These are phyloP conservation scores for Neckera pumila DNA, from an alignment of 225 moss, liverwort and hornwort species.

Conservation along the genomic window DNA sequence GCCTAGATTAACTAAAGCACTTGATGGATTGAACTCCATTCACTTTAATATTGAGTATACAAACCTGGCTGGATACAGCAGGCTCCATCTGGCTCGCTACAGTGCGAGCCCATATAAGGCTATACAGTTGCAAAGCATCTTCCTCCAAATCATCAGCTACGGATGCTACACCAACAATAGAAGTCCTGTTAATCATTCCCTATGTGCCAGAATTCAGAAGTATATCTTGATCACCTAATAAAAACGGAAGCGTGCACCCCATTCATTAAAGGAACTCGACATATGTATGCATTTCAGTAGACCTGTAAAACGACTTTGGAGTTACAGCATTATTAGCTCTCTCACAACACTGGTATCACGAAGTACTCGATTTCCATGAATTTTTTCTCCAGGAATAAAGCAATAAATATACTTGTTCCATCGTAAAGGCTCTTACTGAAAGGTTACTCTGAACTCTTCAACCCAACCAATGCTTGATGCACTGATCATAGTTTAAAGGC, in stretches of 20 bases:
- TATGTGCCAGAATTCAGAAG: not conserved
- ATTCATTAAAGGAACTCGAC: not conserved
- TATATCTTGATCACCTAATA: not conserved
- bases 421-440: not conserved
- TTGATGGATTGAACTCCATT: not conserved
- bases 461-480: not conserved
- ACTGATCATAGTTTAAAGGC: not conserved
- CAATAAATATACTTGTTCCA: not conserved
- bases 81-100: constrained; percentile 79
- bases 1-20: not conserved
- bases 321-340: not conserved
- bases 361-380: not conserved
- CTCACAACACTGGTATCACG: not conserved
- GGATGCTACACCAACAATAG: constrained; percentile 48
- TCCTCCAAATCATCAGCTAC: constrained; percentile 65
- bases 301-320: not conserved
- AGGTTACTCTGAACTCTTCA: not conserved
- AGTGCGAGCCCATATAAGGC: constrained; percentile 82
- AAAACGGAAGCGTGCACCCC: not conserved
- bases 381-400: not conserved
- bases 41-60: not conserved
- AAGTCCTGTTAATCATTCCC: not conserved
- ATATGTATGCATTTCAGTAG: not conserved
- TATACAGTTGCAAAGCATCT: constrained; percentile 81
- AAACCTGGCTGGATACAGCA: constrained; percentile 61